Evolutionary conservation across 495 filamentous ascomycete genomes (phyloP), one percentile per base, ranked within the genome.

Genomic region (Penicillium egyptiacum): DNA sequence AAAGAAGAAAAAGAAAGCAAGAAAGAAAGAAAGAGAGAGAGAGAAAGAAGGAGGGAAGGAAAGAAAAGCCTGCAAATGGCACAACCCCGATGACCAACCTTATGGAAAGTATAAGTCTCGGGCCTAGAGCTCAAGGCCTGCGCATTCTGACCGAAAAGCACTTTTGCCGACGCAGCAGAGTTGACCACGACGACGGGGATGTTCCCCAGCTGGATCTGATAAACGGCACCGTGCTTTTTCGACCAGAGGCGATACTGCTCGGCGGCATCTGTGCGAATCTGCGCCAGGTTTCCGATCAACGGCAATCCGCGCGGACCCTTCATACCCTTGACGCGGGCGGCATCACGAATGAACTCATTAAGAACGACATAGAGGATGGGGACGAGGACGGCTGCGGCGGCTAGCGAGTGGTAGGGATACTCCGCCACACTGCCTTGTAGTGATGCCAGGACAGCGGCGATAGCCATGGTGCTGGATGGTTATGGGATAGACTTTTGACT

Each of bases 91-190:
- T 0, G 47, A 58, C 67, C 33, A 65, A 85, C 82, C 69, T 83
- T 85, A 53, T 88, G 85, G 62, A 86, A 87, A 5, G 84, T 87
- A 67, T 86, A 86, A 37, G 84, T 79, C 48, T 82, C 80, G 1
- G 85, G 85, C 53, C 84, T 70, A 6, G 80, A 84, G 59, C 78
- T 82, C 50, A 86, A 56, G 1, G 84, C 83, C 53, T 85, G 69
- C 0, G 82, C 82, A 69, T 86, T 82, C 17, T 82, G 74, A 10
- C 79, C 77, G 58, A 87, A 86, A 4, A 88, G 57, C 23, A 75
- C 66, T 61, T 81, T 85, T 7, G 82, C 84, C 4, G 81, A 64
- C 2, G 78, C 76, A 4, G 82, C 79, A 28, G 77, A 81, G 60
- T 86, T 86, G 5, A 86, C 82, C 11, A 88, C 78, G 0, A 88